Conservation (phyloP, 2,329 filamentous ascomycete species). For the Fusarium sp. region DNA sequence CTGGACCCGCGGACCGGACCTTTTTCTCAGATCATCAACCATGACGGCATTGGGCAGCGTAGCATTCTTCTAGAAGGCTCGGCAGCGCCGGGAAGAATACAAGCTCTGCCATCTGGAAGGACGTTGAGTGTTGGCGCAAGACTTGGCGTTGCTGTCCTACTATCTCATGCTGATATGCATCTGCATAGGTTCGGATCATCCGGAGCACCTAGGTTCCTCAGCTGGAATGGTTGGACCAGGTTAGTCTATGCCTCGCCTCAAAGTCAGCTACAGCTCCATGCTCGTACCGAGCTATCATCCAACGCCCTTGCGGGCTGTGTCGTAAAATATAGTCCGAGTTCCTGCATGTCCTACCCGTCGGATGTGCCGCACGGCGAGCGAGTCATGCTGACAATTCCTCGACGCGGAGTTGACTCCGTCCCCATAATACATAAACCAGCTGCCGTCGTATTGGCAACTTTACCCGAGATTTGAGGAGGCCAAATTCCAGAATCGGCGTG, state of each 20-base stretch:
- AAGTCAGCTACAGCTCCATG: no score
- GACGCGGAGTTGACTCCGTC: not conserved
- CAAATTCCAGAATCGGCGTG: no score
- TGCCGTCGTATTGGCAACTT: not conserved
- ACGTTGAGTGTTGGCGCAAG: not conserved
- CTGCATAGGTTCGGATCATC: not conserved
- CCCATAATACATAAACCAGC: not conserved
- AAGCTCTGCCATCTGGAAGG: not conserved
- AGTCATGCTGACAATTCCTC: not conserved
- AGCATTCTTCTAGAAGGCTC: slow-evolving; percentile 4
- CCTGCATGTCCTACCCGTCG: not conserved
- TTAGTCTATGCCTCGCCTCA: no score
- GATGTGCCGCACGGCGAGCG: not conserved
- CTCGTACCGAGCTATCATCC: no score
- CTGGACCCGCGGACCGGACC: slow-evolving; percentile 8
- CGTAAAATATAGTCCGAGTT: not conserved
- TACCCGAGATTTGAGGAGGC: no score
- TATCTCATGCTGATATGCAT: not conserved
- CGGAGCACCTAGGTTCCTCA: not conserved
- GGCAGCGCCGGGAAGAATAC: not conserved
- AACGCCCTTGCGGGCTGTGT: no score
- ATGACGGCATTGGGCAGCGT: not conserved
- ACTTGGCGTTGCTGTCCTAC: not conserved
- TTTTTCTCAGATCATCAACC: not conserved
- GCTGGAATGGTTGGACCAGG: no score